A percentile compares a stretch with the other conserved stretches of the same genome.
These are phyloP conservation scores for Torulaspora franciscae DNA, from an alignment of 805 yeast genomes.

Conservation along the genomic window DNA sequence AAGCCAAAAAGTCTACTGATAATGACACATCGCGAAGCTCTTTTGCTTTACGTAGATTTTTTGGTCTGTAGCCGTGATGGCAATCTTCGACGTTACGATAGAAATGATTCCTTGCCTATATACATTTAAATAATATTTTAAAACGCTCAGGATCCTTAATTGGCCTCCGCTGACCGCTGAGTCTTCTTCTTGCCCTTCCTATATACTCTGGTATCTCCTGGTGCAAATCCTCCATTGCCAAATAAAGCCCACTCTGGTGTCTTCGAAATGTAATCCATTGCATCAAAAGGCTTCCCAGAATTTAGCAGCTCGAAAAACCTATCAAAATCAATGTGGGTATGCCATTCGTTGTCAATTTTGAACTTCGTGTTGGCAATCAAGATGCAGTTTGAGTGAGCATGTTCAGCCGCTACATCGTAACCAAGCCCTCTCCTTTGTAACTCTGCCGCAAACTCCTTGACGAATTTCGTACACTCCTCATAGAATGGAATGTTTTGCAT, in stretches of 20 bases:
- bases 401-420: slow-evolving; percentile 89
- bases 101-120: not conserved
- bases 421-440: slow-evolving; percentile 60
- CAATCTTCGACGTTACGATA: not conserved
- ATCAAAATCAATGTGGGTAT: slow-evolving; percentile 81
- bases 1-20: not conserved
- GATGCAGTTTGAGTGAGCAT: slow-evolving; percentile 91
- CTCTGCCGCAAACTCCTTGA: slow-evolving; percentile 54
- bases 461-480: slow-evolving; percentile 81
- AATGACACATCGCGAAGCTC: not conserved
- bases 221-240: slow-evolving; percentile 91
- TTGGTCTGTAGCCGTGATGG: not conserved
- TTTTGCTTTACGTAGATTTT: not conserved
- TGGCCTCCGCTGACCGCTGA: not conserved
- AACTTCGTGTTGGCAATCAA: slow-evolving; percentile 73
- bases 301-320: slow-evolving; percentile 66
- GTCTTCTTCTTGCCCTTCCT: slow-evolving; percentile 53
- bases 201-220: slow-evolving; percentile 67
- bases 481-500: slow-evolving; percentile 95
- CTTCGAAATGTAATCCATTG: slow-evolving; percentile 71
- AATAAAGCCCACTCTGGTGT: slow-evolving; percentile 91
- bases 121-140: not conserved
- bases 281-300: slow-evolving; percentile 60
- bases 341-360: slow-evolving; percentile 68
- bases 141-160: not conserved